Conservation (phyloP, 2,329 filamentous ascomycete genomes). For the Calonectria pteridis region DNA sequence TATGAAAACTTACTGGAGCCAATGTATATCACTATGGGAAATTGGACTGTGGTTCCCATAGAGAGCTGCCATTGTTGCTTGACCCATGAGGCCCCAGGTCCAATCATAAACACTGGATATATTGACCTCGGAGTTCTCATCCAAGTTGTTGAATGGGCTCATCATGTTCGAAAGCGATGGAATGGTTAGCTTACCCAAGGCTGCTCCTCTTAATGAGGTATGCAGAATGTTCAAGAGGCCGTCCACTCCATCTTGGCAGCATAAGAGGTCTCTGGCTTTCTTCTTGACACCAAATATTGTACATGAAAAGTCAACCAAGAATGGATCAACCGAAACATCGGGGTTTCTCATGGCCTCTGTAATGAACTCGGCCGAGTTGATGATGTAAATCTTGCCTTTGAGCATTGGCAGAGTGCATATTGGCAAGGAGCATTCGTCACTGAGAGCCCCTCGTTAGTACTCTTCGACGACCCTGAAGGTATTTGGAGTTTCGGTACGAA, state of each 20-base stretch:
- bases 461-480: no score
- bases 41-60: constrained; percentile 59
- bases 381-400: constrained; percentile 56
- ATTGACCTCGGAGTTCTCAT: neutral
- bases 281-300: constrained; percentile 24
- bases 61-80: constrained; percentile 54
- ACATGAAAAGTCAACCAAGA: constrained; percentile 49
- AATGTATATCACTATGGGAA: constrained; percentile 43
- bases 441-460: neutral
- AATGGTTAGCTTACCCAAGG: constrained; percentile 26
- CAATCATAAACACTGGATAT: constrained; percentile 53
- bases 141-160: constrained; percentile 17
- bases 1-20: constrained; percentile 49
- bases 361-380: constrained; percentile 54
- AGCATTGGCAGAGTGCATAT: constrained; percentile 60
- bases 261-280: neutral
- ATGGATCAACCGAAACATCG: constrained; percentile 56
- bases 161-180: constrained; percentile 4
- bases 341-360: constrained; percentile 54
- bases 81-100: constrained; percentile 53
- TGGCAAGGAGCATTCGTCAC: constrained; percentile 39
- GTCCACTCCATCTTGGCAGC: neutral
- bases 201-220: constrained; percentile 19
- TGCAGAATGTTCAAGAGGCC: constrained; percentile 24
- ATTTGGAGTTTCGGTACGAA: no score